These are phyloP conservation scores for Apiotrichum domesticum DNA, from an alignment of 1,284 basidiomycete genomes.

Conservation along the genomic window DNA sequence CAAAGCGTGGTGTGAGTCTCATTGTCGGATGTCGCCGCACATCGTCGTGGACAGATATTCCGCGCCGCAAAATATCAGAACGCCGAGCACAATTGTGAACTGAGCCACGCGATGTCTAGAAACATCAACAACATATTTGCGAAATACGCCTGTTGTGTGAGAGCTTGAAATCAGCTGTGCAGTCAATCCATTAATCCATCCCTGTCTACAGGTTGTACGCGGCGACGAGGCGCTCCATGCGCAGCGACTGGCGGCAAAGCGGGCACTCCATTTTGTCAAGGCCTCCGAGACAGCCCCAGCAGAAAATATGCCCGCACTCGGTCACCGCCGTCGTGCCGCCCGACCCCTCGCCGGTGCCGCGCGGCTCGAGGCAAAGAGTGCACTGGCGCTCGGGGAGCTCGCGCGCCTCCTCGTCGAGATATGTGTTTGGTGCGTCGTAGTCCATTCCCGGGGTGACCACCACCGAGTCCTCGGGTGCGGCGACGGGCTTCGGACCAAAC, in stretches of 20 bases:
- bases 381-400: constrained; percentile 65
- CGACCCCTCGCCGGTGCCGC: constrained; percentile 53
- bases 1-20: too few relatives aligned
- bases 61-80: too few relatives aligned
- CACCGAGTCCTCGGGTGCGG: constrained; percentile 42
- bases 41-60: too few relatives aligned
- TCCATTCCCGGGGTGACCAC: constrained; percentile 46
- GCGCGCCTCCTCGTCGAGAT: constrained; percentile 29
- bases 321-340: constrained; percentile 62
- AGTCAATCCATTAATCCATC: too few relatives aligned
- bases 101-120: too few relatives aligned
- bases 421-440: constrained; percentile 37
- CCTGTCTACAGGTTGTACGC: constrained; percentile 67
- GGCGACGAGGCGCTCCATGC: constrained; percentile 65
- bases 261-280: constrained; percentile 80
- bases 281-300: constrained; percentile 92
- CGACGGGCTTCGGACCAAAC: constrained; percentile 10
- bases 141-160: too few relatives aligned
- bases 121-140: too few relatives aligned
- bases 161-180: too few relatives aligned
- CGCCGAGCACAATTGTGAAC: too few relatives aligned
- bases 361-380: constrained; percentile 80
- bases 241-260: constrained; percentile 71
- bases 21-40: too few relatives aligned
- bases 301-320: constrained; percentile 90